Conservation (phyloP, 2,329 filamentous ascomycete species). For the Phaeophleospora eucalypticola region DNA sequence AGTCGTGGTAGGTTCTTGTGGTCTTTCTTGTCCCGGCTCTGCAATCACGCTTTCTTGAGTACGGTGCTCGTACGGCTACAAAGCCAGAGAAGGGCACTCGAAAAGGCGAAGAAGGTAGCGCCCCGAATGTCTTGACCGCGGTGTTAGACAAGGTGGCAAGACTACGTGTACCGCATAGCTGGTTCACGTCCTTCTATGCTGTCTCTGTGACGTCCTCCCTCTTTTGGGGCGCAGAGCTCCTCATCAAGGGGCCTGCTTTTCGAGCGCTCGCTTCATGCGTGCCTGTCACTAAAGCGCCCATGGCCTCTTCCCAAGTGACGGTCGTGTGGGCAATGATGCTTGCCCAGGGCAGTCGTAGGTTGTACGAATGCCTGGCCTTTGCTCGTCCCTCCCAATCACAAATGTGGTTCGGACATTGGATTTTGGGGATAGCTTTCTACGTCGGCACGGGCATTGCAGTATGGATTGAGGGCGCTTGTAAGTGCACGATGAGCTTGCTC, state of each 20-base stretch:
- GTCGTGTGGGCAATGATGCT: constrained; percentile 69
- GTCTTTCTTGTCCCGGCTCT: constrained; percentile 50
- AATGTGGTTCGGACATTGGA: constrained; percentile 86
- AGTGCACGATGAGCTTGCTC: constrained; percentile 25
- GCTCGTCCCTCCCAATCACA: constrained; percentile 63
- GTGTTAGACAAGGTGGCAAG: constrained; percentile 46
- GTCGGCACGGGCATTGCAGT: constrained; percentile 66
- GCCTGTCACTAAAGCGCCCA: constrained; percentile 36
- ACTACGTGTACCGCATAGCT: constrained; percentile 73
- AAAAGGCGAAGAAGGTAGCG: not conserved
- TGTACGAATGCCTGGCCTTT: constrained; percentile 69
- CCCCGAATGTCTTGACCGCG: constrained; percentile 1
- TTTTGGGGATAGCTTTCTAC: constrained; percentile 76
- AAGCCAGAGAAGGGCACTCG: not conserved
- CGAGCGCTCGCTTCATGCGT: constrained; percentile 38
- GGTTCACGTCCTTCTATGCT: constrained; percentile 86
- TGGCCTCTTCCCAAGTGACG: constrained; percentile 59
- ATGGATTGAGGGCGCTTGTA: constrained; percentile 80
- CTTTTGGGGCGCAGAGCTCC: constrained; percentile 63
- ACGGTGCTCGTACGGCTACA: constrained; percentile 49
- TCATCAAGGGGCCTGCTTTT: constrained; percentile 53
- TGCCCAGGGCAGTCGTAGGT: constrained; percentile 67
- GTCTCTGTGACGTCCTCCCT: constrained; percentile 64
- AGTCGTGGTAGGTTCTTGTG: constrained; percentile 46
- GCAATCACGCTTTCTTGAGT: constrained; percentile 54